Base-by-base conservation (phyloP, 164 flowering plant genomes). In the Brasenia schreberi region DNA sequence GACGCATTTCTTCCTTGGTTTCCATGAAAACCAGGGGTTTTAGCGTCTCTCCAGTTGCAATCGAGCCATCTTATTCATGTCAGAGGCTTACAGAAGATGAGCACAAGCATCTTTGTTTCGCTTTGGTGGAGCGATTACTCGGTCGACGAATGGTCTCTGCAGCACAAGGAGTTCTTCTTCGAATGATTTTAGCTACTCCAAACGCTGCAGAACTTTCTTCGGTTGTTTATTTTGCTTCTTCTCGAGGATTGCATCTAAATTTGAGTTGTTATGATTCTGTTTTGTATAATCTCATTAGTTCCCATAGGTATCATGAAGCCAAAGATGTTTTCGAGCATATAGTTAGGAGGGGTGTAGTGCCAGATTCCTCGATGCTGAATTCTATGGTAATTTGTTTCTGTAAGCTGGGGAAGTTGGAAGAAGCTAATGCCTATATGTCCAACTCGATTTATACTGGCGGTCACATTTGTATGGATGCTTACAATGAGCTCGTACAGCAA, bases 371-470 rank as follows among this genome's bases (percentile, higher is more conserved):
- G 5, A 62, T 82, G 59, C 63, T 81, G 70, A 78, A 80, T 72
- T 77, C 82, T 59, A 81, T 87, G 85, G 66, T 81, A 49, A 65
- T 80, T 62, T 85, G 83, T 71, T 80, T 71, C 43, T 76, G 81
- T 72, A 78, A 68, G 17, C 72, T 84, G 60, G 81, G 88, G 42
- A 78, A 77, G 59, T 68, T 85, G 27, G 75, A 76, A 0, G 82
- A 83, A 53, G 87, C 87, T 0, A 69, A 11, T 12, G 12, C 18
- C 6, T 72, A 69, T 70, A 78, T 85, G 66, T 80, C 77, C 66
- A 63, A 61, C 19, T 62, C 83, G 3, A 6, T 81, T 12, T 44
- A 42, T 3, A 45, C 44, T 19, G 72, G 69, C 7, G 60, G 14
- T 67, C 19, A 69, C 14, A 83, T 83, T 16, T 64, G 67, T 62